Conservation (phyloP, 2,329 filamentous ascomycete genomes). For the Scytalidium sp. region DNA sequence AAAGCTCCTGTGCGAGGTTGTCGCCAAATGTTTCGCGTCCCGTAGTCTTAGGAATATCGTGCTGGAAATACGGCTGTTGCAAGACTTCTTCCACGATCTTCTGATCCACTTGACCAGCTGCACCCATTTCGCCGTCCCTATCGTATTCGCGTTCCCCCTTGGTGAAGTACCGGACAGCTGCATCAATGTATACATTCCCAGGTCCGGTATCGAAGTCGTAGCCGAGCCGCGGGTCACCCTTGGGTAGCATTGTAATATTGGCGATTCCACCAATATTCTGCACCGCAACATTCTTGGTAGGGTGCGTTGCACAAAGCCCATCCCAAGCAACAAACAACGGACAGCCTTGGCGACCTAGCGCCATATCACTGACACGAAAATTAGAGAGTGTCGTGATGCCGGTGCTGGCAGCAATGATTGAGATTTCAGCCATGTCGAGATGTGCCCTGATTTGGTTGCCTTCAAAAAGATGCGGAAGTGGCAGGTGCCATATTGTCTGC, state of each 20-base stretch:
- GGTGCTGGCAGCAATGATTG: conserved; percentile 21
- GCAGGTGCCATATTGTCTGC: conserved; percentile 25
- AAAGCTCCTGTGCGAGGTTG: conserved; percentile 15
- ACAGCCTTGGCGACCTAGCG: conserved; percentile 21
- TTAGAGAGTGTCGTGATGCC: conserved; percentile 20
- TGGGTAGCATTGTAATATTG: conserved; percentile 22
- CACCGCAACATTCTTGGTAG: conserved; percentile 18
- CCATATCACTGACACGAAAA: conserved; percentile 22
- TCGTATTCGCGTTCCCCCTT: conserved; percentile 28
- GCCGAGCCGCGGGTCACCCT: conserved; percentile 18
- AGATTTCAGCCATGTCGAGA: conserved; percentile 21
- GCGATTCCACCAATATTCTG: too few relatives aligned
- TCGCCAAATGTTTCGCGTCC: conserved; percentile 21
- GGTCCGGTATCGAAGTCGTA: conserved; percentile 28
- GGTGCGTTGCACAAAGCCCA: conserved; percentile 14
- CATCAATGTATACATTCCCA: conserved; percentile 31
- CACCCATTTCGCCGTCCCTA: conserved; percentile 26
- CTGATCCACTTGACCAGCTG: conserved; percentile 25
- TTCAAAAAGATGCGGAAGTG: conserved; percentile 18
- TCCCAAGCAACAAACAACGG: conserved; percentile 22
- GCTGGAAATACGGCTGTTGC: conserved; percentile 14
- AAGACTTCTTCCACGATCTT: conserved; percentile 28
- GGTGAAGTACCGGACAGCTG: conserved; percentile 24
- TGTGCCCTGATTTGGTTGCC: conserved; percentile 18
- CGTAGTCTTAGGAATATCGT: conserved; percentile 20